Evolutionary conservation across 2,329 filamentous ascomycete species (phyloP), one percentile per base, ranked within the genome.

Genomic region (Talaromyces sp.): DNA sequence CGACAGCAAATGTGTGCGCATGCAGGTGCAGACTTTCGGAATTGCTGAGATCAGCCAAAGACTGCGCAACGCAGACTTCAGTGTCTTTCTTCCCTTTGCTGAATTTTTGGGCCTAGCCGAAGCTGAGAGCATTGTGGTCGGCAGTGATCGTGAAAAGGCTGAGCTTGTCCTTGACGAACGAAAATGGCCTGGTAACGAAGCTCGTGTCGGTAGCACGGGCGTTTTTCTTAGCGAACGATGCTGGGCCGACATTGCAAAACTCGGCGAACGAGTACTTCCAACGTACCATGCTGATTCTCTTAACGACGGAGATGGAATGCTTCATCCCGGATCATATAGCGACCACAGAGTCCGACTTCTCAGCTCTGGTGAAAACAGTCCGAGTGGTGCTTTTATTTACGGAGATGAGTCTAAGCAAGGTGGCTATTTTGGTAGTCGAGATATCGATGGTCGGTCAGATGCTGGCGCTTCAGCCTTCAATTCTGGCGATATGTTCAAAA

Each of bases 1-100:
- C 72, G 95, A 99, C 78, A 97, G 93, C 85, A 98, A 98, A 78
- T 99, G 95, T 75, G 95, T 99, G 25, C 89, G 95, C 3, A 91
- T 91, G 11, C 95, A 99, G 75, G 86, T 99, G 1, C 94, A 98
- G 74, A 96, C 93, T 0, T 92, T 98, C 70, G 95, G 95, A 37
- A 96, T 99, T 72, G 93, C 93, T 1, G 95, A 99, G 75, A 97
- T 99, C 77, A 97, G 93, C 74, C 93, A 97, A 74, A 87, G 95
- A 22, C 84, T 99, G 45, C 88, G 93, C 59, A 94, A 94, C 63
- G 94, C 94, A 0, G 95, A 99, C 77, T 98, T 97, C 81, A 97
- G 91, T 74, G 81, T 98, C 41, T 99, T 99, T 82, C 81, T 99
- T 69, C 95, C 95, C 0, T 99, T 98, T 73, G 92, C 90, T 59